phyloP scores from a whole-genome alignment of 345 rosid genomes.

The Zanthoxylum bungeanum region DNA sequence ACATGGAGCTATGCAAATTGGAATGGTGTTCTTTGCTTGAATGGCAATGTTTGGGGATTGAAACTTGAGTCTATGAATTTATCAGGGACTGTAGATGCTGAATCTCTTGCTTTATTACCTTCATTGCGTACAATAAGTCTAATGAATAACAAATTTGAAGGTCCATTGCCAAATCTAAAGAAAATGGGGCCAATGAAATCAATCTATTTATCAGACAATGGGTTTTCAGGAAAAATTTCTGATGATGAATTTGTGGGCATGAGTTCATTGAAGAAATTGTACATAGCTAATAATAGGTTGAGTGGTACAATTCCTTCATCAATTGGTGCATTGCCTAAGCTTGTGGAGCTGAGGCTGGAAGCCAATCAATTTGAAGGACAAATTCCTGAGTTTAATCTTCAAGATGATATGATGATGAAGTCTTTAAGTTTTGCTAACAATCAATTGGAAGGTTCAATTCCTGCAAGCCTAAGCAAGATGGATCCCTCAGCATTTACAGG shows the following conservation, averaged over 20 bases:
- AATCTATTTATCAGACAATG: constrained; percentile 60
- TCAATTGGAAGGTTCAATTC: constrained; percentile 69
- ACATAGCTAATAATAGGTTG: constrained; percentile 55
- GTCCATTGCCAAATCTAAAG: constrained; percentile 51
- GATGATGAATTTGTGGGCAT: constrained; percentile 55
- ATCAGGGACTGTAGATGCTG: constrained; percentile 41
- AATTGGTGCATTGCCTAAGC: constrained; percentile 45
- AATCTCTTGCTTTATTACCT: constrained; percentile 34
- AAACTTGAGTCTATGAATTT: constrained; percentile 58
- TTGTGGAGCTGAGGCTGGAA: constrained; percentile 57
- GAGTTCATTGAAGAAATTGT: constrained; percentile 52
- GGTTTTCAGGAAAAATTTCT: constrained; percentile 50
- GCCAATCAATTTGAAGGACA: constrained; percentile 56
- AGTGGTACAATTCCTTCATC: constrained; percentile 58
- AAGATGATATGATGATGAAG: constrained; percentile 30
- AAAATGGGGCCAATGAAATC: constrained; percentile 45
- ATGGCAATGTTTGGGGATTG: constrained; percentile 49
- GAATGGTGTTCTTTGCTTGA: constrained; percentile 57
- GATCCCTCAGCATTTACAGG: constrained; percentile 55
- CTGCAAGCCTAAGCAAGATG: constrained; percentile 41
- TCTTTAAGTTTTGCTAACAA: constrained; percentile 52
- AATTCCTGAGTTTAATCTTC: constrained; percentile 53
- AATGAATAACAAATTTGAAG: constrained; percentile 61
- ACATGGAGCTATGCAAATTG: constrained; percentile 34
- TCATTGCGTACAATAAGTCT: constrained; percentile 57